phyloP scores from a whole-genome alignment of 2,329 filamentous ascomycete species.

The Colletotrichum melonis region DNA sequence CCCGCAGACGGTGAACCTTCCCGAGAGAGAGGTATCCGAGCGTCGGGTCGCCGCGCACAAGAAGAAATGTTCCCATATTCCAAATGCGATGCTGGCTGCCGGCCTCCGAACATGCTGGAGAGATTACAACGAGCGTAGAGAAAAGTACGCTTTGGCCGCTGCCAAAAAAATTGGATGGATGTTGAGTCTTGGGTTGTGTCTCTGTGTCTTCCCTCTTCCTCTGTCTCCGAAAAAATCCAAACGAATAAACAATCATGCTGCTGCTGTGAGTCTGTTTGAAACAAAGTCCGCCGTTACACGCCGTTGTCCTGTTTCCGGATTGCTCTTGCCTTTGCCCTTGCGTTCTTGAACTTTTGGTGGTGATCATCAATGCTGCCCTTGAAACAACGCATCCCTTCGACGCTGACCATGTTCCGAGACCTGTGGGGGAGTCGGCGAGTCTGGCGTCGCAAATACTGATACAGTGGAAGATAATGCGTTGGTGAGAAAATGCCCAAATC shows the following conservation, averaged over 20 bases:
- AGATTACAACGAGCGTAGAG: conserved; percentile 66
- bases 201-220: conserved; percentile 18
- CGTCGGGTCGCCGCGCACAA: conserved; percentile 8
- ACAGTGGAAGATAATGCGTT: conserved; percentile 56
- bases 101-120: conserved; percentile 49
- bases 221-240: conserved; percentile 39
- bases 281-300: conserved; percentile 42
- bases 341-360: conserved; percentile 42
- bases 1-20: conserved; percentile 38
- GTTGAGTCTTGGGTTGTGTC: neutral
- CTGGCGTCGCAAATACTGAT: conserved; percentile 52
- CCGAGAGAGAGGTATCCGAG: conserved; percentile 32
- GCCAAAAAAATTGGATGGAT: conserved; percentile 42
- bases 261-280: conserved; percentile 40
- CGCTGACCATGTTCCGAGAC: conserved; percentile 35
- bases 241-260: conserved; percentile 41
- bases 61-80: conserved; percentile 27
- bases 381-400: conserved; percentile 34
- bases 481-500: conserved; percentile 52
- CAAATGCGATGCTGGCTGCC: conserved; percentile 46
- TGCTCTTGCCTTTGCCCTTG: conserved; percentile 35
- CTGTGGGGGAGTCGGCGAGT: conserved; percentile 40
- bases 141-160: conserved; percentile 48
- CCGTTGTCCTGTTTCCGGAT: conserved; percentile 39
- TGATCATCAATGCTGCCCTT: conserved; percentile 44